Conservation (phyloP, 495 filamentous ascomycete species). For the Lophiotrema nucula region DNA sequence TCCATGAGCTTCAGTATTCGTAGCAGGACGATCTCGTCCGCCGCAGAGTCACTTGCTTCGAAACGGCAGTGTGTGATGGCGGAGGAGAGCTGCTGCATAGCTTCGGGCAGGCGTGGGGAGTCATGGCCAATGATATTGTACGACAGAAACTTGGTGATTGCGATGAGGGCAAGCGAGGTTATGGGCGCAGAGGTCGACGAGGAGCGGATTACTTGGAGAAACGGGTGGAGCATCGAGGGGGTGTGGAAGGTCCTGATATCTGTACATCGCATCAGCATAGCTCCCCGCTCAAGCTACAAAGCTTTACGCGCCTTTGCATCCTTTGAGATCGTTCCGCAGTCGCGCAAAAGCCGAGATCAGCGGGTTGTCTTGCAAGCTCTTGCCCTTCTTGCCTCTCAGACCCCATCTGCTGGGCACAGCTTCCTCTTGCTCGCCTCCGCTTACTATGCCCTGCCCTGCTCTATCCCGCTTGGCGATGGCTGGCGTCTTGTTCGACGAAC, state of each 20-base stretch:
- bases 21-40: slow-evolving; percentile 90
- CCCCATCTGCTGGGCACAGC: slow-evolving; percentile 77
- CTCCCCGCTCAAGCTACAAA: not conserved
- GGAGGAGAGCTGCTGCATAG: slow-evolving; percentile 91
- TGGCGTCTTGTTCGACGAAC: slow-evolving; percentile 40
- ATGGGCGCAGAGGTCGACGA: slow-evolving; percentile 95
- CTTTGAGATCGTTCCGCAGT: slow-evolving; percentile 81
- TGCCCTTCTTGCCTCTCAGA: slow-evolving; percentile 90
- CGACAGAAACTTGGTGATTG: slow-evolving; percentile 96
- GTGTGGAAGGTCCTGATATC: slow-evolving; percentile 90
- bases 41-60: slow-evolving; percentile 89
- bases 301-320: slow-evolving; percentile 65
- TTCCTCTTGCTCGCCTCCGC: slow-evolving; percentile 36
- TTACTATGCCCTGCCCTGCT: slow-evolving; percentile 15
- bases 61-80: slow-evolving; percentile 98
- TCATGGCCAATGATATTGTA: slow-evolving; percentile 84
- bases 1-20: slow-evolving; percentile 98
- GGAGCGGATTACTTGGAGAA: slow-evolving; percentile 94
- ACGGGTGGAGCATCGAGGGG: slow-evolving; percentile 85
- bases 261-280: slow-evolving; percentile 37
- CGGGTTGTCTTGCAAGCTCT: slow-evolving; percentile 97
- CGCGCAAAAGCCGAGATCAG: slow-evolving; percentile 93
- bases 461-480: slow-evolving; percentile 34
- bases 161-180: slow-evolving; percentile 87
- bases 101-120: slow-evolving; percentile 80